These are phyloP conservation scores for Phaffia rhodozyma DNA, from an alignment of 1,284 basidiomycete species.

Conservation along the genomic window DNA sequence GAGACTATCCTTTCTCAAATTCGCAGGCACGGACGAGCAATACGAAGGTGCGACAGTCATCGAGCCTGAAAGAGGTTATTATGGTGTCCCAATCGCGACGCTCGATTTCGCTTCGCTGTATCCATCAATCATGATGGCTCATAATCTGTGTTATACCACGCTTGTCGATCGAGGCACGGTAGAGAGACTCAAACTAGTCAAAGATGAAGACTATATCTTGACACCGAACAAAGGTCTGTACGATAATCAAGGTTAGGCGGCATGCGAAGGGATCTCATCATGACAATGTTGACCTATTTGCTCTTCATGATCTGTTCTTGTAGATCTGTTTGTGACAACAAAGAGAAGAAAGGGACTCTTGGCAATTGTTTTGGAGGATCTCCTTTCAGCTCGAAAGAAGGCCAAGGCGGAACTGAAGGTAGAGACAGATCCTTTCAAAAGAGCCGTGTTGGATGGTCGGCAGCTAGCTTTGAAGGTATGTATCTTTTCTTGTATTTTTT, in stretches of 20 bases:
- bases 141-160: conserved; percentile 93
- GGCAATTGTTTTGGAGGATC: conserved; percentile 81
- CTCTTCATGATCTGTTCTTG: background rate
- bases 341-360: conserved; percentile 69
- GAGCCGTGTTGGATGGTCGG: conserved; percentile 85
- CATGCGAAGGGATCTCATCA: background rate
- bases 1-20: background rate
- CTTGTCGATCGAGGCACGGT: conserved; percentile 65
- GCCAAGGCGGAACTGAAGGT: conserved; percentile 89
- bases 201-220: conserved; percentile 57
- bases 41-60: conserved; percentile 97
- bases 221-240: conserved; percentile 78
- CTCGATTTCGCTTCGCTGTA: conserved; percentile 95
- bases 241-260: background rate
- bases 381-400: conserved; percentile 77
- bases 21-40: conserved; percentile 70
- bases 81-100: conserved; percentile 86
- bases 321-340: conserved; percentile 72
- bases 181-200: conserved; percentile 59
- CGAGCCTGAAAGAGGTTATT: conserved; percentile 85
- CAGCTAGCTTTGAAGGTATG: conserved; percentile 81
- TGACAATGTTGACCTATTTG: background rate
- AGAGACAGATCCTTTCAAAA: conserved; percentile 87
- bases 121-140: conserved; percentile 99
- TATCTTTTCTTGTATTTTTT: background rate